phyloP scores from a whole-genome alignment of 2,329 filamentous ascomycete species.

The Ophiostoma ulmi region DNA sequence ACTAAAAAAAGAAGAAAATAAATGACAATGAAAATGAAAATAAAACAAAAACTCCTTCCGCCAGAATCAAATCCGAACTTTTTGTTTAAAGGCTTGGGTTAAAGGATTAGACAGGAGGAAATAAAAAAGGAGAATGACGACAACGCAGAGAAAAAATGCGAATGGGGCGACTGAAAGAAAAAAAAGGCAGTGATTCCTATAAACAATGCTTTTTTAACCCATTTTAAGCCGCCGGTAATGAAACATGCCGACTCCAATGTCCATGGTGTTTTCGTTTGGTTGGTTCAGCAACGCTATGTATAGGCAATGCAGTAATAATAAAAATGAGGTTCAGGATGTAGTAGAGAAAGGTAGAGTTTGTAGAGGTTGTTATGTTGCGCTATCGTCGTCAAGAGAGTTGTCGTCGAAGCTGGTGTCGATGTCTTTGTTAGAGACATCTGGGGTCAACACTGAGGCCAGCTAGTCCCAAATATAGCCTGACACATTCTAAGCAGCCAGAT shows the following conservation, averaged over 20 bases:
- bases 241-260: constrained; percentile 15
- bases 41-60: constrained; percentile 14
- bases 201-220: constrained; percentile 8
- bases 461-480: constrained; percentile 5
- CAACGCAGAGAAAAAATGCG: constrained; percentile 12
- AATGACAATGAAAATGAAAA: background rate
- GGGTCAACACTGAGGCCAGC: background rate
- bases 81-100: constrained; percentile 15
- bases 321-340: background rate
- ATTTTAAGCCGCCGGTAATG: background rate
- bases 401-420: background rate
- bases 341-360: background rate
- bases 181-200: background rate
- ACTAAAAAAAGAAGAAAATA: constrained; percentile 6
- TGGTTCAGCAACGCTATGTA: constrained; percentile 14
- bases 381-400: background rate
- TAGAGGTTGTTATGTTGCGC: background rate
- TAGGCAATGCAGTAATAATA: constrained; percentile 12
- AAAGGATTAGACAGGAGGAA: constrained; percentile 10
- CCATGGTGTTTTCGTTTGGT: background rate
- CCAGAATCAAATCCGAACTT: constrained; percentile 18
- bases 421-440: background rate
- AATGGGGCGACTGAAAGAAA: background rate
- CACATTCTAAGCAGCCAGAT: constrained; percentile 45
- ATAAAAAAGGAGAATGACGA: constrained; percentile 7